Conservation (phyloP, 352 stramenopile species). For the Globisporangium alternatum region DNA sequence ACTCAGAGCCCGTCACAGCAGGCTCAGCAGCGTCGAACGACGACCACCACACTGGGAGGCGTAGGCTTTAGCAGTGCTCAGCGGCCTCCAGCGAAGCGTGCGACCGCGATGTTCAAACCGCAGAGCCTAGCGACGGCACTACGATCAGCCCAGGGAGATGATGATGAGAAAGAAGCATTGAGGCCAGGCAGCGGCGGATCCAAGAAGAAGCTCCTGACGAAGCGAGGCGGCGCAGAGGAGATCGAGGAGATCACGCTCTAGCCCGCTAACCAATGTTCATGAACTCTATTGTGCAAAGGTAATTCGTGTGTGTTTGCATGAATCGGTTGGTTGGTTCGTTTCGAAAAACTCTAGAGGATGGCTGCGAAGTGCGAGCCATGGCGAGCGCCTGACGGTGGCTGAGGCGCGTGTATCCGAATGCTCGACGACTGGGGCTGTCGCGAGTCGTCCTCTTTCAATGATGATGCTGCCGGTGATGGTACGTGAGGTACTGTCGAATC, state of each 20-base stretch:
- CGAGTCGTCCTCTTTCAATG: constrained; percentile 26
- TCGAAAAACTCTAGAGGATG: constrained; percentile 11
- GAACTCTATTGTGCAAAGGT: too few relatives aligned
- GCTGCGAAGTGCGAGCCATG: constrained; percentile 9
- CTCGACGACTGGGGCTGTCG: constrained; percentile 3
- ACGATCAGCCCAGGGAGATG: constrained; percentile 18
- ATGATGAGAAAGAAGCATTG: background rate
- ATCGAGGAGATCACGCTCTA: constrained; percentile 42
- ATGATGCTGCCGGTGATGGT: background rate
- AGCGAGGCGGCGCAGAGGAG: constrained; percentile 11
- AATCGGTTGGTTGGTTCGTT: too few relatives aligned
- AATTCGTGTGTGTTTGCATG: too few relatives aligned
- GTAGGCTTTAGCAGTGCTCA: background rate
- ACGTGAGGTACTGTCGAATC: background rate
- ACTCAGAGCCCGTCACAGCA: background rate
- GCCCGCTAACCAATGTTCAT: background rate
- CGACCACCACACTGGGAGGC: background rate
- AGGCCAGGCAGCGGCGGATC: constrained; percentile 26
- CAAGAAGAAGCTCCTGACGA: constrained; percentile 12
- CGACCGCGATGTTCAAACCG: constrained; percentile 10
- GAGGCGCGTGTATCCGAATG: constrained; percentile 21
- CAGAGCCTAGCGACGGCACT: constrained; percentile 33
- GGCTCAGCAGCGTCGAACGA: background rate
- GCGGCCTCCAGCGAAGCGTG: background rate
- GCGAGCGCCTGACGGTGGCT: background rate